Conservation (phyloP, 495 filamentous ascomycete genomes). For the Mytilinidion resinicola region DNA sequence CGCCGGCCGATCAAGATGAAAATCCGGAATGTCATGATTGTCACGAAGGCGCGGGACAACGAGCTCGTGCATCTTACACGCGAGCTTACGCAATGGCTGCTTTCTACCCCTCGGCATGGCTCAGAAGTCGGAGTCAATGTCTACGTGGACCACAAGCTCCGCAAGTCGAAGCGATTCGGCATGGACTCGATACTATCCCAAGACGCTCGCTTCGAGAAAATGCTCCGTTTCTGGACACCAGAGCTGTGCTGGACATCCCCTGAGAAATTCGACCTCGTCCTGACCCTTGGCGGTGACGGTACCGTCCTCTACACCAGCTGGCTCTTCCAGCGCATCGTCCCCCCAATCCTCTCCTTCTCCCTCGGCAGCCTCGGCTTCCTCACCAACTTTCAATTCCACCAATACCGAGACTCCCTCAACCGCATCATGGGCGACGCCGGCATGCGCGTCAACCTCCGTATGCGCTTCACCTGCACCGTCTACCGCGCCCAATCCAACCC, state of each 20-base stretch:
- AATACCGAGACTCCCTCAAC: slow-evolving; percentile 74
- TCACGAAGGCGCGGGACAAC: slow-evolving; percentile 94
- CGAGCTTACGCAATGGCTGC: slow-evolving; percentile 77
- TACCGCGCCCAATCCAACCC: slow-evolving; percentile 48
- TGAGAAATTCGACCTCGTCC: slow-evolving; percentile 85
- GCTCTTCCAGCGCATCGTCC: slow-evolving; percentile 90
- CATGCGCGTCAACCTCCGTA: slow-evolving; percentile 90
- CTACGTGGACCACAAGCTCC: slow-evolving; percentile 88
- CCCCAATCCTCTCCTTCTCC: slow-evolving; percentile 82
- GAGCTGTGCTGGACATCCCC: slow-evolving; percentile 86
- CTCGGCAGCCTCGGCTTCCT: slow-evolving; percentile 86
- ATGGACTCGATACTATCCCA: slow-evolving; percentile 63
- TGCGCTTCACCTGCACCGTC: slow-evolving; percentile 96
- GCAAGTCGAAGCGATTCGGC: slow-evolving; percentile 79
- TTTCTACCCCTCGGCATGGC: slow-evolving; percentile 76
- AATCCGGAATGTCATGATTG: slow-evolving; percentile 87
- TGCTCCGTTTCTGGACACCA: slow-evolving; percentile 90
- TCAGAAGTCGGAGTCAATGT: slow-evolving; percentile 78
- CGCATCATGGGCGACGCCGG: slow-evolving; percentile 84
- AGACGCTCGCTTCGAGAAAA: slow-evolving; percentile 63
- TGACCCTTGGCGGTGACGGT: slow-evolving; percentile 88
- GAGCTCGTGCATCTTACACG: slow-evolving; percentile 77
- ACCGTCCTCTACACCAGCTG: slow-evolving; percentile 89
- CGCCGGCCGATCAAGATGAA: slow-evolving; percentile 80
- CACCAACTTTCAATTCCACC: slow-evolving; percentile 83